Base-by-base conservation (phyloP, 2,329 filamentous ascomycete species). In the Botrytis deweyae region DNA sequence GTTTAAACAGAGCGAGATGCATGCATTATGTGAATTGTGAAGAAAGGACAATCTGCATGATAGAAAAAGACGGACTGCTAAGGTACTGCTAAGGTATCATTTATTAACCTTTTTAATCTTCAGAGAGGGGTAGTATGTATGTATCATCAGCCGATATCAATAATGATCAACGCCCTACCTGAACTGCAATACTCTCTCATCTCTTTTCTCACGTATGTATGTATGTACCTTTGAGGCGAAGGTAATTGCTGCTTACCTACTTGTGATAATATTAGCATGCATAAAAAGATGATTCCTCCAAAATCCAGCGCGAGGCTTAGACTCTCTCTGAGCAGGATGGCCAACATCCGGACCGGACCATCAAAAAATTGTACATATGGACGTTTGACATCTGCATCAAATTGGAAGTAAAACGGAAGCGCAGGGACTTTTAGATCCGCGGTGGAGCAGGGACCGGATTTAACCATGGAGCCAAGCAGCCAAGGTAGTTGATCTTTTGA, bases 331-430 rank as follows among this genome's bases (percentile, higher is more conserved):
- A 29, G 22, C 38, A 40, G 65, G 10, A 67, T 40, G 33, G 49
- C 25, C 36, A 68, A 5, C 14, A 68, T 68, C 65, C 36, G 65
- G 7, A 29, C 65, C 65, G 65, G 65, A 55, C 65, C 9, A 58
- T 68, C 46, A 25, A 49, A 58, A 18, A 36, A 16, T 20, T 38
- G 38, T 12, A 65, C n/a, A 36, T 29, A 33, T 55, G 46, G 65
- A 55, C 49, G 65, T 68, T 68, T 68, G 65, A 68, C 49, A 68
- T 68, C 49, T 68, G 65, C 49, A 68, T 58, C 65, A 68, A 29
- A 58, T 58, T 58, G 36, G 25, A 68, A n/a, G 36, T 68, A 58
- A n/a, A 65, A 55, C 46, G 25, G 16, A 67, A 55, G 33, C 38
- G 46, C 65, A 67, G 33, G 65, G 65, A 55, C 65, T 67, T 40